Evolutionary conservation across 352 stramenopile genomes (phyloP).

Genomic region (Phytopythium kandeliae): DNA sequence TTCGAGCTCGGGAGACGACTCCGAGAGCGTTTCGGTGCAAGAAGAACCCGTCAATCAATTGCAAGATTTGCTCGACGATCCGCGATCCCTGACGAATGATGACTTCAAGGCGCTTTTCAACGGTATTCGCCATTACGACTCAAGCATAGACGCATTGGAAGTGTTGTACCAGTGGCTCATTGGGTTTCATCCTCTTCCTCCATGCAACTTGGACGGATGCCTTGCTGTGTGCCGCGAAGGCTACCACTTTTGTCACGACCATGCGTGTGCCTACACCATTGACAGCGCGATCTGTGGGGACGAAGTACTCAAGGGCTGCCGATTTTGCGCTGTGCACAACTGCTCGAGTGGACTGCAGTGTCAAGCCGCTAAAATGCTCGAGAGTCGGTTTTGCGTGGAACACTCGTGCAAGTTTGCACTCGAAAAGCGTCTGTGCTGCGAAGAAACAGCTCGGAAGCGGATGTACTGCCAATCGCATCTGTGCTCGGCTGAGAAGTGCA

Average conservation of each 20-base stretch:
- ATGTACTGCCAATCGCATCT: constrained; percentile 42
- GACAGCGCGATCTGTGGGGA: constrained; percentile 19
- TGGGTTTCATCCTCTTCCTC: constrained; percentile 39
- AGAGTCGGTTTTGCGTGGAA: constrained; percentile 22
- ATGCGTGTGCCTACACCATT: constrained; percentile 22
- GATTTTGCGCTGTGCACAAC: constrained; percentile 31
- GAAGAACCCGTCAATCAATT: neutral
- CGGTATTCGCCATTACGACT: constrained; percentile 60
- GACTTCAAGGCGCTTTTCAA: constrained; percentile 31
- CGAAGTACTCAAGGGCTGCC: constrained; percentile 14
- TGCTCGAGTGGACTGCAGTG: constrained; percentile 28
- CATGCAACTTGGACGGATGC: constrained; percentile 28
- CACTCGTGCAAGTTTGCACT: constrained; percentile 27
- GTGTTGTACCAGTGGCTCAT: constrained; percentile 57
- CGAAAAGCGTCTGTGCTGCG: constrained; percentile 21
- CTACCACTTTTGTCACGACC: constrained; percentile 21
- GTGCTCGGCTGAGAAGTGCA: constrained; percentile 32
- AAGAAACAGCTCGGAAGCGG: constrained; percentile 16
- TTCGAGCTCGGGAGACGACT: neutral
- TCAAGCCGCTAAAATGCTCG: constrained; percentile 18
- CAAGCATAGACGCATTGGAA: constrained; percentile 35
- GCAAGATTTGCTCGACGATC: neutral
- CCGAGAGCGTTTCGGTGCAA: neutral
- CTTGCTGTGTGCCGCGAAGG: constrained; percentile 17
- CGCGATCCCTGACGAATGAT: constrained; percentile 11